A percentile compares a stretch with the other conserved stretches of the same genome.
Conservation (phyloP, 495 filamentous ascomycete species). For the Patellaria atrata region DNA sequence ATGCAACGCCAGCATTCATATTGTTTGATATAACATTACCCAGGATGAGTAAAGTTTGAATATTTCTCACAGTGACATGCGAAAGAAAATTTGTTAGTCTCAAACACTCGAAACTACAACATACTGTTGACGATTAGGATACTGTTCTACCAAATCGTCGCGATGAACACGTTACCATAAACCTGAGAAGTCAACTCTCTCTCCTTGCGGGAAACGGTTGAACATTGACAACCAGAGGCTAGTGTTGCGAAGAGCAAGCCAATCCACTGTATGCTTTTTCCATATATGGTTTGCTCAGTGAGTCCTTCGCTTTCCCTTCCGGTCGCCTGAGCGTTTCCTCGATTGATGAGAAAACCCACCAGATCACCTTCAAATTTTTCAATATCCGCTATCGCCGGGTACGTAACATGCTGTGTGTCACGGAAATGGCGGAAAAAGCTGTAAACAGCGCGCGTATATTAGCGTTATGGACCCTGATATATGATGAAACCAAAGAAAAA, state of each 20-base stretch:
- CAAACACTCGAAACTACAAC: slow-evolving; percentile 48
- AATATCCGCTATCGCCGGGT: slow-evolving; percentile 62
- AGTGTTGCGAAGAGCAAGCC: slow-evolving; percentile 66
- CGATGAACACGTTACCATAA: slow-evolving; percentile 33
- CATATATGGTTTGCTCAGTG: slow-evolving; percentile 28
- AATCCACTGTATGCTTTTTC: slow-evolving; percentile 49
- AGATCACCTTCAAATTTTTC: slow-evolving; percentile 50
- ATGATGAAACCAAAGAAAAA: too few relatives aligned
- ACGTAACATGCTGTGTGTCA: slow-evolving; percentile 64
- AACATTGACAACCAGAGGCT: slow-evolving; percentile 70
- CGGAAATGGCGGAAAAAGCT: slow-evolving; percentile 61
- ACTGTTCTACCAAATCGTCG: too few relatives aligned
- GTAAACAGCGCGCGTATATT: slow-evolving; percentile 1
- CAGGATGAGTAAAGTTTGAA: slow-evolving; percentile 43
- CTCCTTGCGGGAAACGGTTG: slow-evolving; percentile 47
- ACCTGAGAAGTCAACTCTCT: slow-evolving; percentile 44
- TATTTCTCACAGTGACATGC: slow-evolving; percentile 41
- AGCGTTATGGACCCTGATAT: too few relatives aligned
- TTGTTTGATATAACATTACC: slow-evolving; percentile 49
- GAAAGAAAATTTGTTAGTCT: slow-evolving; percentile 48
- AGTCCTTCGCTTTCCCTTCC: slow-evolving; percentile 30
- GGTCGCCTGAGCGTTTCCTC: slow-evolving; percentile 37
- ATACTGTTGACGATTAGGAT: slow-evolving; percentile 27
- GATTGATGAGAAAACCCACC: slow-evolving; percentile 50
- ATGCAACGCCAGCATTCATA: slow-evolving; percentile 50